phyloP scores from a whole-genome alignment of 2,329 filamentous ascomycete species.

The Pyricularia sp. region DNA sequence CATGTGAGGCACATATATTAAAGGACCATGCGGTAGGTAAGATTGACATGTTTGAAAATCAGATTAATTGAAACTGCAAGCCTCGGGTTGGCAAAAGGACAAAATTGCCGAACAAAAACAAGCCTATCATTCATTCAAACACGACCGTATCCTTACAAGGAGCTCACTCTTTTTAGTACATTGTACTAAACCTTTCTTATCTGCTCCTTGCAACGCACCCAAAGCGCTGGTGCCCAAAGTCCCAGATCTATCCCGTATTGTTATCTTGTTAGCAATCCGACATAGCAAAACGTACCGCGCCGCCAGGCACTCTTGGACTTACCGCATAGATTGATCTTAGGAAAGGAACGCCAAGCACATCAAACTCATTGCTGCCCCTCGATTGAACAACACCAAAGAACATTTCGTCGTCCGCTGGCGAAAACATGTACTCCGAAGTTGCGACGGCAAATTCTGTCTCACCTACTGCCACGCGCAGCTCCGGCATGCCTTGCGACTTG shows the following conservation, averaged over 20 bases:
- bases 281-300: not conserved
- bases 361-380: conserved; percentile 46
- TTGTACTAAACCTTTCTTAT: not conserved
- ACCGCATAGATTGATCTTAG: conserved; percentile 57
- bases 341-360: conserved; percentile 56
- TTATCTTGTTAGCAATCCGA: not conserved
- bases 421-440: conserved; percentile 54
- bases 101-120: not conserved
- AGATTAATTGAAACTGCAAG: not conserved
- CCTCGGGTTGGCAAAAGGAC: no score
- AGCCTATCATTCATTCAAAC: no score
- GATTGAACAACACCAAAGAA: conserved; percentile 59
- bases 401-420: conserved; percentile 41
- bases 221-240: conserved; percentile 50
- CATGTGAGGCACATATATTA: not conserved
- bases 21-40: not conserved
- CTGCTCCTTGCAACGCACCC: conserved; percentile 43
- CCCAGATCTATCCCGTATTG: conserved; percentile 42
- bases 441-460: conserved; percentile 42
- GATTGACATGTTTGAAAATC: not conserved
- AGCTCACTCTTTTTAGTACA: not conserved
- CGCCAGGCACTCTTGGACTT: conserved; percentile 18
- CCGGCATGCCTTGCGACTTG: conserved; percentile 43
- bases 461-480: conserved; percentile 54
- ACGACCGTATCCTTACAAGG: not conserved